A percentile compares a stretch with the other conserved stretches of the same genome.
phyloP scores from a whole-genome alignment of 2,329 filamentous ascomycete genomes.

The Periglandula ipomoeae region DNA sequence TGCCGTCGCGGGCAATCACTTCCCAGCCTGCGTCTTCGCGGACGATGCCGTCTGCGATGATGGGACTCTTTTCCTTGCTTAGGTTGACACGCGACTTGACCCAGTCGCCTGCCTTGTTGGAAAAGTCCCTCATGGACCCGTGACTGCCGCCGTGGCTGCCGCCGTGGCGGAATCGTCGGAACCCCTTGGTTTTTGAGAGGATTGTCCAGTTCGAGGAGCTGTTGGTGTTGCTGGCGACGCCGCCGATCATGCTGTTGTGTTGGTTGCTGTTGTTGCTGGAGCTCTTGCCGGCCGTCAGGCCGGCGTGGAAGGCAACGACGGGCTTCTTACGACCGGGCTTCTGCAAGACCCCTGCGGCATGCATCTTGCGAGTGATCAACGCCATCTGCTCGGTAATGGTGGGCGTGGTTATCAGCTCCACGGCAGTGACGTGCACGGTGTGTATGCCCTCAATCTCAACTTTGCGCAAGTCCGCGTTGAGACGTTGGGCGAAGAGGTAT shows the following conservation, averaged over 20 bases:
- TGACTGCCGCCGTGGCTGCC: conserved; percentile 2
- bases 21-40: conserved; percentile 1
- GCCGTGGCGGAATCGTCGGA: conserved; percentile 7
- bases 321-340: conserved; percentile 12
- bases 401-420: conserved; percentile 40
- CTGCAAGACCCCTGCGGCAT: conserved; percentile 10
- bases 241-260: neutral
- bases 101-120: conserved; percentile 19
- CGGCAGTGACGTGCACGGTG: conserved; percentile 30
- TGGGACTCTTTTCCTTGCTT: conserved; percentile 9
- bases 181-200: conserved; percentile 8
- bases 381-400: conserved; percentile 42
- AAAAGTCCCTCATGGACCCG: conserved; percentile 16
- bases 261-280: neutral
- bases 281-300: neutral
- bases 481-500: conserved; percentile 33
- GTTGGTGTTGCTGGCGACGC: no score
- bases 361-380: conserved; percentile 23
- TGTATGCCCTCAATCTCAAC: conserved; percentile 28
- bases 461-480: conserved; percentile 32
- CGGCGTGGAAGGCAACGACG: neutral
- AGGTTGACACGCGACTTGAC: conserved; percentile 15
- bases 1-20: neutral
- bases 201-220: conserved; percentile 4
- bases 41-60: neutral